Evolutionary conservation across 1,284 basidiomycete species (phyloP), one percentile per base, ranked within the genome.

Genomic region (Takashimella koratensis): DNA sequence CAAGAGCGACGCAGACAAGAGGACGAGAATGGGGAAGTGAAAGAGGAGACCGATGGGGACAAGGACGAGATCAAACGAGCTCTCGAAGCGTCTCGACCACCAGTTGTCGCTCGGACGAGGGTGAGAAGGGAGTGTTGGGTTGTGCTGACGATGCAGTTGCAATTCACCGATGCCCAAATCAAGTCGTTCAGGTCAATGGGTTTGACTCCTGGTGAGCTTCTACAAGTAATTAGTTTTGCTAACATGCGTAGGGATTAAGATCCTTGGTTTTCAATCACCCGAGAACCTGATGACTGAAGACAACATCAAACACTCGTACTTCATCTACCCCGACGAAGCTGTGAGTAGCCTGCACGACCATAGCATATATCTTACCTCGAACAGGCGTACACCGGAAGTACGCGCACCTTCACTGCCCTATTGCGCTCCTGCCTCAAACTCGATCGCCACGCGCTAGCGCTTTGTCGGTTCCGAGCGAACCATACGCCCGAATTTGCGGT

Each of bases 261-360:
- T 98, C 3, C 83, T 99, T 21, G 96, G 95, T 3, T 98, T 98
- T 79, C 90, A 94, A 71, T 80, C 86, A 56, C 79, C 81, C n/a
- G 71, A 77, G 3, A 81, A 87, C 54, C 79, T 98, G 1, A 76
- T 77, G 0, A 87, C 92, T 61, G 86, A 92, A 71, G 90, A 96
- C 69, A 95, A 95, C 62, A 77, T 96, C 65, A 95, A 92, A 68
- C 92, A 96, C 74, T 85, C 91, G 0, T 78, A 84, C 49, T 98
- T 98, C 68, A 84, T 98, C 57, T 92, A 93, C 71, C 96, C 95
- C 0, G 87, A 95, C 63, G 95, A 98, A 70, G 78, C 83, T 71
- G 90, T 90, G 57, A 54, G 81, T 52, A 12, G 3, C 11, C 30
- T 24, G 13, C 26, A 25, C 11, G 8, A 23, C 22, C 30, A n/a